phyloP scores from a whole-genome alignment of 2,329 filamentous ascomycete genomes.

The Penicillium sp. region DNA sequence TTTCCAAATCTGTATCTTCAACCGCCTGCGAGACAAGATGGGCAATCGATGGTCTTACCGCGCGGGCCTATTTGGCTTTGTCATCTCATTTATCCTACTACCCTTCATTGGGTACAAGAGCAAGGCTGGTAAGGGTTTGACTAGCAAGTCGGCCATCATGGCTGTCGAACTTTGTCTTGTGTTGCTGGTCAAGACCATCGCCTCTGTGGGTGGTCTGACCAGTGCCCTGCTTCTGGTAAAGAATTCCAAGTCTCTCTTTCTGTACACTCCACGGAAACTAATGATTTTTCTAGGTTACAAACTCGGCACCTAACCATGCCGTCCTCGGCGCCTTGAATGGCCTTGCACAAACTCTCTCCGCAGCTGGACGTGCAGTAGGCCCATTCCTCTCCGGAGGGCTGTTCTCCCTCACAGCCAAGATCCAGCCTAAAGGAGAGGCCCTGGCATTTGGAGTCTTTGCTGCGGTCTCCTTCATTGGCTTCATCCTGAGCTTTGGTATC shows the following conservation, averaged over 20 bases:
- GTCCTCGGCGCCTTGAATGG: conserved; percentile 90
- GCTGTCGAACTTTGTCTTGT: conserved; percentile 78
- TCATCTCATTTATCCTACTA: conserved; percentile 79
- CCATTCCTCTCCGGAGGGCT: conserved; percentile 85
- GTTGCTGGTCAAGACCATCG: conserved; percentile 84
- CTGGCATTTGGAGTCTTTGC: conserved; percentile 86
- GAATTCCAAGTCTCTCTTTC: conserved; percentile 10
- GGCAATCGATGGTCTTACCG: conserved; percentile 87
- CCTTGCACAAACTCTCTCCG: conserved; percentile 88
- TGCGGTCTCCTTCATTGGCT: conserved; percentile 75
- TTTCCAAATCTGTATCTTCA: conserved; percentile 86
- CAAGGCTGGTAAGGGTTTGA: conserved; percentile 56
- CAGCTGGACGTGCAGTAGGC: conserved; percentile 81
- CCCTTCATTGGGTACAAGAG: conserved; percentile 82
- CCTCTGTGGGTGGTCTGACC: conserved; percentile 82
- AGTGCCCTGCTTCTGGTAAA: conserved; percentile 81
- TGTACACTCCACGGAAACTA: background rate
- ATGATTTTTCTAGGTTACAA: conserved; percentile 67
- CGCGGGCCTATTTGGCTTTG: conserved; percentile 72
- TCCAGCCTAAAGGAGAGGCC: conserved; percentile 77
- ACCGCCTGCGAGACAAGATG: conserved; percentile 69
- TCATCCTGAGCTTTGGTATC: conserved; percentile 75
- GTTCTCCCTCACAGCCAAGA: conserved; percentile 72
- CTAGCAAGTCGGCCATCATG: conserved; percentile 65
- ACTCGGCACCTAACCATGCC: conserved; percentile 80